Base-by-base conservation (phyloP, 768 basidiomycete genomes). In the Pholiota molesta region DNA sequence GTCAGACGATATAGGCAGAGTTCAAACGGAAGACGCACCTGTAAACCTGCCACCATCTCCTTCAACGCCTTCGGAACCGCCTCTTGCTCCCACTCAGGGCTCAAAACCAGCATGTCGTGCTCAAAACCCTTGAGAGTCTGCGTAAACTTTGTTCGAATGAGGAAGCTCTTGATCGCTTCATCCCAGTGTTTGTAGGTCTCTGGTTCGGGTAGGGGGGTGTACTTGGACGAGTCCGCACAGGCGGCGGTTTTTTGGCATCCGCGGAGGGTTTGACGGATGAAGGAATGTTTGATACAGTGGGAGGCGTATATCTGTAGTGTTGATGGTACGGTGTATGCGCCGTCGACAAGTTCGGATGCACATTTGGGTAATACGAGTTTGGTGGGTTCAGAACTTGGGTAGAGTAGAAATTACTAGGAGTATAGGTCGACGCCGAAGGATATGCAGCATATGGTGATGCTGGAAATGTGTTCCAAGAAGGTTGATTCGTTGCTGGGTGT, bases 81-180 rank as follows among this genome's bases (percentile, higher is more conserved):
- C 60, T 78, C 76, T 39, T 77, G 77, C 72, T 92, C 91, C 82
- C 86, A 90, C 1, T 84, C 83, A 0, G 79, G 69, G 62, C 86
- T 92, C 75, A 92, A 72, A n/a, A 90, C 81, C 5, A 92, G 69
- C 76, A 92, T 82, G 67, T 93, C 91, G n/a, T 79, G 73, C 65
- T 90, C 86, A 52, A 93, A 85, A 0, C 88, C 91, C 39, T 77
- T 78, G 47, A 86, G 66, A 0, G 89, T 79, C 67, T 91, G 87
- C 1, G 73, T 78, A 21, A 92, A 71, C 3, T 87, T 85, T 17
- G 86, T 77, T 47, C 81, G 76, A 14, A 72, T 69, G 62, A 92
- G 69, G 61, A 92, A 92, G 8, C 75, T 67, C 55, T 77, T 78
- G 29, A 91, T 65, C 11, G 81, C 80, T 23, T 78, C 74, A 61